A percentile compares a stretch with the other conserved stretches of the same genome.
These are phyloP conservation scores for Hypomontagnella submonticulosa DNA, from an alignment of 495 filamentous ascomycete species.

Conservation along the genomic window DNA sequence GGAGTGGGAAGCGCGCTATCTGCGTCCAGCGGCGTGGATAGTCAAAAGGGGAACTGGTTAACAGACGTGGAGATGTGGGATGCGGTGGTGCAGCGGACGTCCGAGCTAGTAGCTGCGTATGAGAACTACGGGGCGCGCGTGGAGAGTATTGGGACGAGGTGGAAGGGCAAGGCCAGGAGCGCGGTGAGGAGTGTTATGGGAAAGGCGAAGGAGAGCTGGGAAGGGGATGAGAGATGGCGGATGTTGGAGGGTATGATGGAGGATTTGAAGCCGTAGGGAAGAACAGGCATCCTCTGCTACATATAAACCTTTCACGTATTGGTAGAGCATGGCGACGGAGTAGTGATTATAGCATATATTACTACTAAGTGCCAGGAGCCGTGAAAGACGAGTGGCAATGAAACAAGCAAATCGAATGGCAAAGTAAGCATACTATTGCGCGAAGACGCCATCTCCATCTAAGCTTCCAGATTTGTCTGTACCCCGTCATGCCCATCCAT, in stretches of 20 bases:
- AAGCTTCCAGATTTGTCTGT: conserved; percentile 3
- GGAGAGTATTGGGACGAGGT: conserved; percentile 67
- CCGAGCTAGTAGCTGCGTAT: conserved; percentile 72
- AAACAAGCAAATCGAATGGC: not conserved
- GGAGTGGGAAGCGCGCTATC: conserved; percentile 46
- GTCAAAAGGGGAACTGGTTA: conserved; percentile 55
- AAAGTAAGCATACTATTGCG: conserved; percentile 12
- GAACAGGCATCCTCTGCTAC: not conserved
- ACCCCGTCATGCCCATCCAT: not conserved
- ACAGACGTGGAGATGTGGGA: conserved; percentile 65
- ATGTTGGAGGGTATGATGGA: conserved; percentile 68
- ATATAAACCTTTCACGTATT: too few species aligned
- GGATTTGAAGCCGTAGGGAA: conserved; percentile 62
- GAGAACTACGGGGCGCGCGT: conserved; percentile 68
- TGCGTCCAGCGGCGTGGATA: conserved; percentile 10
- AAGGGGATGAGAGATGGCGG: conserved; percentile 77
- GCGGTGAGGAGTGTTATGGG: conserved; percentile 84
- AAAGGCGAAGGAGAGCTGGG: conserved; percentile 85
- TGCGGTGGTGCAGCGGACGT: conserved; percentile 69
- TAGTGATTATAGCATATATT: not conserved
- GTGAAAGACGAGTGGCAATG: not conserved
- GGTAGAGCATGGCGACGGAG: too few species aligned
- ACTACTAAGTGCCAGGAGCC: not conserved
- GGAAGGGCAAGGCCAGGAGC: conserved; percentile 89
- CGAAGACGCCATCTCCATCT: conserved; percentile 24